Conservation (phyloP, 345 rosid species). For the Melastoma malabathricum region DNA sequence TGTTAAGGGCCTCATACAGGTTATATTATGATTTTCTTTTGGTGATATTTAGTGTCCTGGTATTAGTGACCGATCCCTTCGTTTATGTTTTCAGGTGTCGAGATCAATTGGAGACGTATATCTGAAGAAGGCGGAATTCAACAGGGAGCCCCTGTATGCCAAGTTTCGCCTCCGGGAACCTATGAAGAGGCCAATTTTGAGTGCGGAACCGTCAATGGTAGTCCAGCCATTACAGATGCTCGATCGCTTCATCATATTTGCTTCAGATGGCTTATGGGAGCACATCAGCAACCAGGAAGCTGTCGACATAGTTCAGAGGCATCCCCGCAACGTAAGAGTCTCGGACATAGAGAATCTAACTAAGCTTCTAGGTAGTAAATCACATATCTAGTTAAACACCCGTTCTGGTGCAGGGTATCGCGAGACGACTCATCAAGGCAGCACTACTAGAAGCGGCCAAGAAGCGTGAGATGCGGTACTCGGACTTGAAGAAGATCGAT, state of each 20-base stretch:
- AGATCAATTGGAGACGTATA: slow-evolving; percentile 41
- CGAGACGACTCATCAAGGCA: slow-evolving; percentile 65
- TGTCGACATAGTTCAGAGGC: slow-evolving; percentile 31
- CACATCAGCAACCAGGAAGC: slow-evolving; percentile 45
- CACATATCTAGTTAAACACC: not conserved
- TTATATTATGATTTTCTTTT: slow-evolving; percentile 4
- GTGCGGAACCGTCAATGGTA: slow-evolving; percentile 35
- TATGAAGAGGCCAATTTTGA: slow-evolving; percentile 30
- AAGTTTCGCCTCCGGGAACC: slow-evolving; percentile 36
- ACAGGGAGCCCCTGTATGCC: slow-evolving; percentile 28
- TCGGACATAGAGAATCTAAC: not conserved
- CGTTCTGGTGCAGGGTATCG: slow-evolving; percentile 49
- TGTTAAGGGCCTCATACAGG: slow-evolving; percentile 42
- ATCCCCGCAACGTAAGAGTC: slow-evolving; percentile 23
- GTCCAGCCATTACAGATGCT: slow-evolving; percentile 26
- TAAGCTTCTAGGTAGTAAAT: not conserved
- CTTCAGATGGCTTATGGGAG: slow-evolving; percentile 51
- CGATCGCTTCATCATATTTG: slow-evolving; percentile 37
- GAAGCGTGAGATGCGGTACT: slow-evolving; percentile 92
- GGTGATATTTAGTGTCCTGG: no score
- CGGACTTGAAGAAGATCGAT: slow-evolving; percentile 90
- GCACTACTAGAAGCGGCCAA: slow-evolving; percentile 85
- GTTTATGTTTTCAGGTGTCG: slow-evolving; percentile 20
- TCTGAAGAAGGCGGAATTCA: slow-evolving; percentile 37
- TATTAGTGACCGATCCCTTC: no score